Conservation (phyloP, 2,329 filamentous ascomycete species). For the Trichoderma hamatum region DNA sequence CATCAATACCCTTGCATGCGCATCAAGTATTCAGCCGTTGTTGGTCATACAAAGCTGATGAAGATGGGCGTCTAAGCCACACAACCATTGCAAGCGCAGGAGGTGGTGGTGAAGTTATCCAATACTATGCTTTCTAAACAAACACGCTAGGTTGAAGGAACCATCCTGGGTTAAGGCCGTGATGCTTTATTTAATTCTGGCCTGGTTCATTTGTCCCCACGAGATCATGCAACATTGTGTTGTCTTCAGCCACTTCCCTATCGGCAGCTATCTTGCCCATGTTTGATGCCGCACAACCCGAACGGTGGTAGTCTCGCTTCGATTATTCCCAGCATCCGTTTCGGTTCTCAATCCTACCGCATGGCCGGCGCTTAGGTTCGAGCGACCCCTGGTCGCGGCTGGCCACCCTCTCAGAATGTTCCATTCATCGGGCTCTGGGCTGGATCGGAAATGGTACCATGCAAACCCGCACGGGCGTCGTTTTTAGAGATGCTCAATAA, state of each 20-base stretch:
- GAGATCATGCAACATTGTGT: not conserved
- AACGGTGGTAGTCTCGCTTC: not conserved
- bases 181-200: not conserved
- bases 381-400: conserved; percentile 8
- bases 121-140: not conserved
- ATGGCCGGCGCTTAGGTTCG: conserved; percentile 21
- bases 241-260: not conserved
- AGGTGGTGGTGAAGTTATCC: not conserved
- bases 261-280: conserved; percentile 2
- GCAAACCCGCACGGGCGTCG: not conserved
- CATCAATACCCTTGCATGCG: not conserved
- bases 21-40: not conserved
- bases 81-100: not conserved
- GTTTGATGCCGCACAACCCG: not conserved
- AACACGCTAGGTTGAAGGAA: not conserved
- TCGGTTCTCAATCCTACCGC: not conserved
- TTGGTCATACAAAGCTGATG: conserved; percentile 7
- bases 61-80: conserved; percentile 15
- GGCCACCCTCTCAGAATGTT: conserved; percentile 7
- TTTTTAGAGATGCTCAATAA: conserved; percentile 2
- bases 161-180: no score
- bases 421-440: not conserved
- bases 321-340: not conserved
- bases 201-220: not conserved
- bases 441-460: conserved; percentile 2